Base-by-base conservation (phyloP, 1,139 yeast genomes). In the Pichia sp. region DNA sequence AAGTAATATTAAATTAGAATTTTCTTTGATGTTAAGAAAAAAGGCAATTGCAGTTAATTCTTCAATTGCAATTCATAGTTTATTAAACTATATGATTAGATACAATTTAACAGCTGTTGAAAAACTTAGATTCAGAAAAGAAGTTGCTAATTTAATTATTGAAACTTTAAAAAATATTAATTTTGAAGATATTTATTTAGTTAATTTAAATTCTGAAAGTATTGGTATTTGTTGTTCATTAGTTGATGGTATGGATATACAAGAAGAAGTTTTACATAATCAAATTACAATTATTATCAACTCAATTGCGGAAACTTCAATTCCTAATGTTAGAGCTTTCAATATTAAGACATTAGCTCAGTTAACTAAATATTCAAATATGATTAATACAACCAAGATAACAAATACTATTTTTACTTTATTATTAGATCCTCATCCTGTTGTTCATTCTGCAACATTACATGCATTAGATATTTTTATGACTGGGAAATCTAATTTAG, bases 381-480 rank as follows among this genome's bases (percentile, higher is more conserved):
- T 69, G 54, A 45, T 51, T 23, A 59, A 56, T 39, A 44, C 57
- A 0, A 59, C 67, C 12, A 62, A 65, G 3, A 74, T 83, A 10
- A 69, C 74, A 48, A 80, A 80, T 35, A 78, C 87, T 5, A 60
- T 82, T 9, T 63, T 72, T 20, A 82, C 86, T 24, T 68, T 90
- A 38, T 65, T 84, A 3, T 68, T 68, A 33, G 97, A 90, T 63
- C 94, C 96, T 0, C 92, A 90, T 58, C 96, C 96, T 0, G 67
- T 78, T 3, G 89, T 92, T 12, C 89, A 86, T 58, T 73, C 76
- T 47, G 83, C 87, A 71, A 73, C 94, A 0, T 61, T 89, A 50
- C 74, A 74, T 43, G 75, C 95, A 0, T 62, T 85, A 34, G 63
- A 74, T 3, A 66, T 74, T 6, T 65, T 85, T 12, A 69, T 87